phyloP scores from a whole-genome alignment of 352 stramenopile genomes.

The Pythium rhizo-oryzae region DNA sequence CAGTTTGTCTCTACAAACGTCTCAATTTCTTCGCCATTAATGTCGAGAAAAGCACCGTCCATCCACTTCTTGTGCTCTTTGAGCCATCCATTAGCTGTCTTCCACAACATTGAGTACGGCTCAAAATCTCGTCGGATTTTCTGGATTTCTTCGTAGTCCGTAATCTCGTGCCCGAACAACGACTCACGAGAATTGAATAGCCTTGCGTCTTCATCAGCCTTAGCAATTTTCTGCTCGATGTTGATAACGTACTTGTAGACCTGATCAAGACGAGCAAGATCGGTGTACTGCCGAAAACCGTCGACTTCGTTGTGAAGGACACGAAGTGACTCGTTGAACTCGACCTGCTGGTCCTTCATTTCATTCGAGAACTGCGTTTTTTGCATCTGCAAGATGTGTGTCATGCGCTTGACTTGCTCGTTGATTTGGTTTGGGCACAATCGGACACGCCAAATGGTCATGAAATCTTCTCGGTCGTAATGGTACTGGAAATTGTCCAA shows the following conservation, averaged over 20 bases:
- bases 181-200: conserved; percentile 93
- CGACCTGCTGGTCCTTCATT: conserved; percentile 93
- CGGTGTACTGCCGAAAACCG: conserved; percentile 84
- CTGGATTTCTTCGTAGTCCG: conserved; percentile 91
- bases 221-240: conserved; percentile 87
- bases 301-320: conserved; percentile 90
- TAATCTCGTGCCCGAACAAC: conserved; percentile 88
- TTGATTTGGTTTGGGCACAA: conserved; percentile 88
- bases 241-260: conserved; percentile 88
- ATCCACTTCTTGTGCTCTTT: conserved; percentile 94
- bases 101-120: conserved; percentile 94
- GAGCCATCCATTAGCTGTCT: conserved; percentile 91
- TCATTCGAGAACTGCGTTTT: conserved; percentile 86
- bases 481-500: conserved; percentile 85
- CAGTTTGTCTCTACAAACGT: conserved; percentile 86
- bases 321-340: conserved; percentile 87
- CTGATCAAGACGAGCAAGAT: conserved; percentile 83
- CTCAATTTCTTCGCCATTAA: conserved; percentile 94
- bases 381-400: conserved; percentile 77
- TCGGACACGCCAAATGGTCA: conserved; percentile 89
- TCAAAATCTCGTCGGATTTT: conserved; percentile 93
- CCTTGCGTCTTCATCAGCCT: conserved; percentile 87
- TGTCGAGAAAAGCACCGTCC: conserved; percentile 86
- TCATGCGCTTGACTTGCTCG: conserved; percentile 86
- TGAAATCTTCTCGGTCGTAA: conserved; percentile 89